Evolutionary conservation across 805 yeast species (phyloP).

Genomic region (Komagataella mondaviorum): DNA sequence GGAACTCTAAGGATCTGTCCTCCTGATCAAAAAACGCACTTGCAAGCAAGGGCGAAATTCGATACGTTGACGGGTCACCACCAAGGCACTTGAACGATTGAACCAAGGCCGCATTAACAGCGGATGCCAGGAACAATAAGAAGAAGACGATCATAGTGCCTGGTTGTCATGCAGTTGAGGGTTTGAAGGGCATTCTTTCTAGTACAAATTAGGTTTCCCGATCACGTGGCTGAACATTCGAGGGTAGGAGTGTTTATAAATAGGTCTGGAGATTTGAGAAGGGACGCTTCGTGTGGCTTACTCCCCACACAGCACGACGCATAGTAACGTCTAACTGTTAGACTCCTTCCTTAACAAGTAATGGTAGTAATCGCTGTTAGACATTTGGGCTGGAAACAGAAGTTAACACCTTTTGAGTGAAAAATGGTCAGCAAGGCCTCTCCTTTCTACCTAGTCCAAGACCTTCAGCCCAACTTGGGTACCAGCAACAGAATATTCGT

Average conservation of each 20-base stretch:
- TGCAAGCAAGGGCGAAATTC: constrained; percentile 1
- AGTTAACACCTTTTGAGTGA: too few species aligned
- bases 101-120: constrained; percentile 4
- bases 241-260: not conserved
- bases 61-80: not conserved
- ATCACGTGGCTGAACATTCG: not conserved
- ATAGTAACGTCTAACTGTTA: too few species aligned
- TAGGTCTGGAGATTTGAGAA: not conserved
- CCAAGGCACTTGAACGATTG: constrained; percentile 3
- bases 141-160: not conserved
- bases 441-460: not conserved
- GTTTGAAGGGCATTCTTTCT: not conserved
- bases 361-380: not conserved
- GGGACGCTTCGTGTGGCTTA: not conserved
- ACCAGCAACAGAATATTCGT: not conserved
- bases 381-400: not conserved
- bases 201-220: not conserved
- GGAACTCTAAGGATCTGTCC: constrained; percentile 3
- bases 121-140: not conserved
- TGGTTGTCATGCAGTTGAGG: not conserved
- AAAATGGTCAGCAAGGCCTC: not conserved
- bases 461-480: not conserved
- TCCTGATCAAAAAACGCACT: constrained; percentile 5
- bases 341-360: too few species aligned
- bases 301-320: too few species aligned